phyloP scores from a whole-genome alignment of 1,139 yeast species.

The Kodamaea arcana region DNA sequence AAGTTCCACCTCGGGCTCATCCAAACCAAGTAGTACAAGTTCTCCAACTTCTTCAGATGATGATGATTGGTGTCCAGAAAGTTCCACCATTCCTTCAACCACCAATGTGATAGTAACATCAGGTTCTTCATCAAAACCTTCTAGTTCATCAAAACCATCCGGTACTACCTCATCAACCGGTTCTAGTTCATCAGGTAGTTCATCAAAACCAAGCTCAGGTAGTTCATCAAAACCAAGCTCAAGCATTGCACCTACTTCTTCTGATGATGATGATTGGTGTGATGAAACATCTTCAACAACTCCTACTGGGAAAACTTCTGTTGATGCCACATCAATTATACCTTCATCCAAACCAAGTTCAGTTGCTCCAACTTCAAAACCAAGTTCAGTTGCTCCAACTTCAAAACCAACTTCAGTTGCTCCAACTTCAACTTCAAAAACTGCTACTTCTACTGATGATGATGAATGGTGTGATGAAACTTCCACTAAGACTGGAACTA shows the following conservation, averaged over 20 bases:
- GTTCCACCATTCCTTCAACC: constrained; percentile 1
- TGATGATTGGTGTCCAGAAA: constrained; percentile 9
- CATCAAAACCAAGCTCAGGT: neutral
- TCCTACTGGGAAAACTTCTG: neutral
- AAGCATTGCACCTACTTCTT: constrained; percentile 2
- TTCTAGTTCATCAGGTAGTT: neutral
- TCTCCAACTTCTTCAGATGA: constrained; percentile 2
- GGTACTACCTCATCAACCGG: neutral
- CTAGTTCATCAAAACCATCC: neutral
- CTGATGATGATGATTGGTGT: constrained; percentile 6
- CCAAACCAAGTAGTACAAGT: neutral
- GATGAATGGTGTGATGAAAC: constrained; percentile 2
- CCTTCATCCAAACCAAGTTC: no score
- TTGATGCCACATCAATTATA: no score
- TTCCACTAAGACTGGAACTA: neutral
- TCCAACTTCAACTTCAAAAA: neutral
- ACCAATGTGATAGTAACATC: neutral
- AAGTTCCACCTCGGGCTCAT: neutral
- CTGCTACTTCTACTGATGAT: constrained; percentile 1
- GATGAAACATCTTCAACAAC: neutral
- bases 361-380: no score
- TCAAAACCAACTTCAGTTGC: constrained; percentile 1
- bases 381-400: constrained; percentile 2
- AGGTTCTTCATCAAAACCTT: neutral
- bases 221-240: constrained; percentile 2